Percentiles rank a stretch among this genome's conserved stretches.
phyloP scores from a whole-genome alignment of 1,284 basidiomycete species.

The Phellopilus nigrolimitatus region DNA sequence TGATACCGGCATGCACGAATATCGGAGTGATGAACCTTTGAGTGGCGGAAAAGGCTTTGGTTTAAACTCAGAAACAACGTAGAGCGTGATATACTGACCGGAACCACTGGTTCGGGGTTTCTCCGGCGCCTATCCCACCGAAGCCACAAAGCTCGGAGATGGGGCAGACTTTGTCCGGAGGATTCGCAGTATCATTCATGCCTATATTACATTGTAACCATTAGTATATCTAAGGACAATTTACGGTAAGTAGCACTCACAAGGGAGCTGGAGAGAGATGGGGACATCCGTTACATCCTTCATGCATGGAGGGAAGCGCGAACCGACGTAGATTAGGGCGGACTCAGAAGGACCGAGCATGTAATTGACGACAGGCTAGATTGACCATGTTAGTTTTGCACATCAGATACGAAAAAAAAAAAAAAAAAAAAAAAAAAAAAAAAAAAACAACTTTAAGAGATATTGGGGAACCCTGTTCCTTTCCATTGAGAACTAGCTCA shows the following conservation, averaged over 20 bases:
- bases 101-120: slow-evolving; percentile 81
- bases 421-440: slow-evolving; percentile 3
- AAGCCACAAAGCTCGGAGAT: slow-evolving; percentile 86
- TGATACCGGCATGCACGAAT: slow-evolving; percentile 89
- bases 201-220: slow-evolving; percentile 39
- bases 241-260: slow-evolving; percentile 36
- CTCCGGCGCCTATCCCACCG: slow-evolving; percentile 64
- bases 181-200: slow-evolving; percentile 73
- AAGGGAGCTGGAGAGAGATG: slow-evolving; percentile 56
- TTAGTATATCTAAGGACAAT: neutral
- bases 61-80: neutral
- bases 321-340: slow-evolving; percentile 85
- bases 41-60: slow-evolving; percentile 2
- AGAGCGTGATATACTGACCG: slow-evolving; percentile 45
- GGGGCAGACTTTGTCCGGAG: slow-evolving; percentile 63
- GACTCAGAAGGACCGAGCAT: slow-evolving; percentile 89
- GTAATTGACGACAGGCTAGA: slow-evolving; percentile 75
- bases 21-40: slow-evolving; percentile 78
- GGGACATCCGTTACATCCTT: slow-evolving; percentile 64
- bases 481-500: slow-evolving; percentile 71
- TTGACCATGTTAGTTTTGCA: slow-evolving; percentile 30
- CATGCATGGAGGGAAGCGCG: slow-evolving; percentile 90
- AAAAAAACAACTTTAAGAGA: slow-evolving; percentile 64
- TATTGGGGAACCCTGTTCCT: slow-evolving; percentile 72
- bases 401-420: slow-evolving; percentile 12